phyloP scores from a whole-genome alignment of 345 rosid genomes.

The Conringia planisiliqua region DNA sequence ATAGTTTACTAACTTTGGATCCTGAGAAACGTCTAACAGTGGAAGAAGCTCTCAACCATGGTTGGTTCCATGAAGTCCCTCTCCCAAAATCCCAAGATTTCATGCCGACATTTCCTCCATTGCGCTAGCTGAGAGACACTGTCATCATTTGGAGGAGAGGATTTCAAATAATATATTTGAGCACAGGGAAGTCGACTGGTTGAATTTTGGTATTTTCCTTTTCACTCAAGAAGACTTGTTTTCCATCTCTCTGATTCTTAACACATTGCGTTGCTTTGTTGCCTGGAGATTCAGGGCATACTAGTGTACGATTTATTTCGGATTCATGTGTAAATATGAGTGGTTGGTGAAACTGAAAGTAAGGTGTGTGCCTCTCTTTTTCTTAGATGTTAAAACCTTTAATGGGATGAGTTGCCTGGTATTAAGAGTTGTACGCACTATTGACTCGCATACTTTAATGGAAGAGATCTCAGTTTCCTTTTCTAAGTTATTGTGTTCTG shows the following conservation, averaged over 20 bases:
- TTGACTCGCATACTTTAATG: not conserved
- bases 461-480: not conserved
- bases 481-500: not conserved
- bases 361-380: constrained; percentile 18
- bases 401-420: constrained; percentile 1
- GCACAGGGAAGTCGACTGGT: constrained; percentile 7
- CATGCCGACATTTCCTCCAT: constrained; percentile 72
- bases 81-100: constrained; percentile 67
- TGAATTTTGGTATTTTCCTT: not conserved
- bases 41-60: constrained; percentile 71
- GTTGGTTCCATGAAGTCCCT: constrained; percentile 83
- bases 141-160: constrained; percentile 6
- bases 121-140: constrained; percentile 24
- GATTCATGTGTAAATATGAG: constrained; percentile 20
- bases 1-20: constrained; percentile 58
- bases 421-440: not conserved
- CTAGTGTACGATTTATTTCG: constrained; percentile 13
- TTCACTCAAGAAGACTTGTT: not conserved
- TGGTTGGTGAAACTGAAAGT: not conserved
- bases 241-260: constrained; percentile 6
- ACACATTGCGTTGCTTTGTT: constrained; percentile 10
- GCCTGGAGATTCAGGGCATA: constrained; percentile 17
- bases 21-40: constrained; percentile 80
- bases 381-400: not conserved
- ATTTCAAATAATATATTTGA: not conserved